Evolutionary conservation across 2,329 filamentous ascomycete species (phyloP).

Genomic region (Colletotrichum tropicale): DNA sequence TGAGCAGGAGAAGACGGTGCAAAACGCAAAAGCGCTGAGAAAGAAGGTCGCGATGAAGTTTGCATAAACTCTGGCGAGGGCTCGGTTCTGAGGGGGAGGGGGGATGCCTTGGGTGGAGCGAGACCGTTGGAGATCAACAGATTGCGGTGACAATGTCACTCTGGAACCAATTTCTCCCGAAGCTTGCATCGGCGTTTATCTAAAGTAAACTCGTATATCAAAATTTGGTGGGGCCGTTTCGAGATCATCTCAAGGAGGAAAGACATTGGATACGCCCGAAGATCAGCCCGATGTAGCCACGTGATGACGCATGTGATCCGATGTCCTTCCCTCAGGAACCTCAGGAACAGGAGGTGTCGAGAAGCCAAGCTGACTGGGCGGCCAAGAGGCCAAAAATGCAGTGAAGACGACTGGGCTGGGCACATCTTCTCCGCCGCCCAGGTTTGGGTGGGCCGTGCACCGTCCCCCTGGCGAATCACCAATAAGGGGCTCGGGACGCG

Average conservation of each 20-base stretch:
- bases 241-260: slow-evolving; percentile 19
- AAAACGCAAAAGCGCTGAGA: background rate
- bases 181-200: slow-evolving; percentile 18
- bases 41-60: background rate
- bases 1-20: background rate
- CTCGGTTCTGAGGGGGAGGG: background rate
- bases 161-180: slow-evolving; percentile 11
- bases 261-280: background rate
- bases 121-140: slow-evolving; percentile 9
- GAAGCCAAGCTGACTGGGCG: background rate
- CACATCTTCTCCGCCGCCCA: background rate
- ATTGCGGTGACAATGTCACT: slow-evolving; percentile 4
- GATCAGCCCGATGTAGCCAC: background rate
- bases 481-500: background rate
- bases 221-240: slow-evolving; percentile 15
- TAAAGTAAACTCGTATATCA: slow-evolving; percentile 18
- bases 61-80: background rate
- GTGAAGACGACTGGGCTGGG: background rate
- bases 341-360: background rate
- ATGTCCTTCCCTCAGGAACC: background rate
- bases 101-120: background rate
- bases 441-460: slow-evolving; percentile 7
- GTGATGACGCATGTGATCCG: slow-evolving; percentile 9
- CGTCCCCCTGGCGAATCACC: background rate
- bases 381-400: slow-evolving; percentile 18